Base-by-base conservation (phyloP, 768 basidiomycete species). In the Lactarius tabidus region DNA sequence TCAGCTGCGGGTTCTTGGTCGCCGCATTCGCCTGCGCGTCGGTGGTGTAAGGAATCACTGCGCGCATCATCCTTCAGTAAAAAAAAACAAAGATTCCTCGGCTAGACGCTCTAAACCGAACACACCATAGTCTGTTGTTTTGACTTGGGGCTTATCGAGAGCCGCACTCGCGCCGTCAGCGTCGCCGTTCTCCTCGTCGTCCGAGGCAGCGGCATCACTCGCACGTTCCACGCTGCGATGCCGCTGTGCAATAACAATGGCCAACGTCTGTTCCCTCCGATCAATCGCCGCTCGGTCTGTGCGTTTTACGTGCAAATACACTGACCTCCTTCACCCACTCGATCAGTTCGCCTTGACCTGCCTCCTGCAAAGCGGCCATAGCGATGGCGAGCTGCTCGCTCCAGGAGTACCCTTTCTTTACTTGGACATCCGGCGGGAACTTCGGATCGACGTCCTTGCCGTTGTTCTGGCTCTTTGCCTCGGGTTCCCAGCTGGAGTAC, bases 351-450 rank as follows among this genome's bases (percentile, higher is more conserved):
- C 77, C 76, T 70, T 89, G 80, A 10, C 82, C 88, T 18, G 81
- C 81, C 57, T 93, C 88, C 10, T 88, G 78, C 15, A 98, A 81
- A 54, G 84, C 82, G 45, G 85, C 85, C 65, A 97, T 83, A 3
- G 87, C 87, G 69, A 98, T 92, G 3, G 91, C 95, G 55, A 98
- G 79, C 74, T 98, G 88, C 71, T 98, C 89, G 70, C 87, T 93
- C 87, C 89, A 90, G 18, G 89, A 85, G 75, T 92, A 89, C 7
- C 92, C 93, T 70, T 91, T 92, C 80, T 91, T 90, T 67, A 96
- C 85, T 65, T 84, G 80, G 33, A 96, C 83, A 59, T 95, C 94
- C 17, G 79, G 82, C 43, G 85, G 82, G 73, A 81, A 81, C 57
- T 75, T 74, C 15, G 73, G 77, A 67, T 84, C 83, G 57, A 72